Evolutionary conservation across 352 stramenopile genomes (phyloP), one percentile per base, ranked within the genome.

Genomic region (Pythium rhizo-oryzae): DNA sequence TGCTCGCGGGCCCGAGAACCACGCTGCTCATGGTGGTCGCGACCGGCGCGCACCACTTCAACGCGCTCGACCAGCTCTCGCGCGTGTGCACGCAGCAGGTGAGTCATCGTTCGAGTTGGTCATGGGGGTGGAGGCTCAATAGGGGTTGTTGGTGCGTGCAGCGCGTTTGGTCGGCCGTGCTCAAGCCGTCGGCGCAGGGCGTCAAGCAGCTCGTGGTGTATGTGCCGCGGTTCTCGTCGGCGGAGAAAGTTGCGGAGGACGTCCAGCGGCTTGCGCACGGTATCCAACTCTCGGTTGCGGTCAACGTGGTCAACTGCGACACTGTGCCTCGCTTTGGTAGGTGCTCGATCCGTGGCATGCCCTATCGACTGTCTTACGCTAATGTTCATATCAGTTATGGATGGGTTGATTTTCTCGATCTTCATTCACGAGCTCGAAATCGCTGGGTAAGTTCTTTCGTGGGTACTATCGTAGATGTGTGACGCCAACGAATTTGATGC

Each of bases 11-110:
- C 21, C 49, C 37, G 12, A 60, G 12, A 53, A 55, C 57, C 18
- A 61, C 55, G 54, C 44, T 76, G 47, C 15, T 76, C 13, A 58
- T 72, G 44, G 69, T 72, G n/a, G 30, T 53, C 18, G 49, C 62
- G 47, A 41, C 35, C 9, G 62, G 63, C 8, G 55, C 56, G 18
- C 55, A 75, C 37, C 70, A 72, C 46, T 76, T 79, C 53, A 76
- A 82, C 65, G 61, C 73, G n/a, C 53, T 80, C 19, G 73, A 80
- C 24, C 70, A 75, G 25, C 67, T 82, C 23, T 66, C 67, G 12
- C 68, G 65, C 12, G 11, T 71, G 49, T 77, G 76, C 30, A 12
- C 66, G n/a, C 54, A 74, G 16, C 57, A 80, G n/a, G n/a, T n/a
- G n/a, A n/a, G n/a, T n/a, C n/a, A n/a, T n/a, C n/a, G n/a, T n/a